Percentiles rank a stretch among this genome's conserved stretches.
Conservation (phyloP, 768 basidiomycete species). For the Boletus subparvulus region DNA sequence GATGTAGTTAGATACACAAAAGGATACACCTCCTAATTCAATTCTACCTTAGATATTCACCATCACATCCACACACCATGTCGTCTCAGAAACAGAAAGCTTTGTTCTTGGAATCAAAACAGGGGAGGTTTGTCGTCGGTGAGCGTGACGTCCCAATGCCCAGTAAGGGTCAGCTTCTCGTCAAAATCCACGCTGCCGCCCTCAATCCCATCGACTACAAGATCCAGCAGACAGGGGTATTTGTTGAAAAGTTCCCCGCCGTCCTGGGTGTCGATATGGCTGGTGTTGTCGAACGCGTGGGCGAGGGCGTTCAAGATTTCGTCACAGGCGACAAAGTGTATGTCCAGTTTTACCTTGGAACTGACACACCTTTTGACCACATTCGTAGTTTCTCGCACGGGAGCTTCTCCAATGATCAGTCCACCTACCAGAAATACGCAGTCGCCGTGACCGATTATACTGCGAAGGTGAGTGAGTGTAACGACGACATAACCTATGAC, state of each 20-base stretch:
- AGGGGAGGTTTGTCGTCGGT: slow-evolving; percentile 32
- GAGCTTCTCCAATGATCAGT: slow-evolving; percentile 33
- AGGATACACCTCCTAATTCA: neutral
- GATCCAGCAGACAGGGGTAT: slow-evolving; percentile 32
- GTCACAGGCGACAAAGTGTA: slow-evolving; percentile 44
- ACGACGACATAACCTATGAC: neutral
- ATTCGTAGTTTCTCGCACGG: slow-evolving; percentile 19
- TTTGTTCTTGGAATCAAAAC: slow-evolving; percentile 27
- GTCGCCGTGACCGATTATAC: slow-evolving; percentile 32
- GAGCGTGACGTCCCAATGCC: slow-evolving; percentile 33
- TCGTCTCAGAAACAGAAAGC: slow-evolving; percentile 29
- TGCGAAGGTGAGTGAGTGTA: slow-evolving; percentile 34
- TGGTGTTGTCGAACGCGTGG: slow-evolving; percentile 40
- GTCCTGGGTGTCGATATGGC: slow-evolving; percentile 37
- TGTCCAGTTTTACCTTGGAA: slow-evolving; percentile 3
- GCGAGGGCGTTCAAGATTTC: slow-evolving; percentile 35
- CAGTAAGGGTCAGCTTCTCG: slow-evolving; percentile 40
- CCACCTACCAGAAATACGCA: slow-evolving; percentile 43
- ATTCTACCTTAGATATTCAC: slow-evolving; percentile 7
- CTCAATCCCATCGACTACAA: slow-evolving; percentile 51
- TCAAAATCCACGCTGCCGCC: slow-evolving; percentile 39
- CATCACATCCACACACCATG: slow-evolving; percentile 15
- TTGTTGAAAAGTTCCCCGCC: slow-evolving; percentile 37
- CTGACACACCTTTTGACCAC: neutral
- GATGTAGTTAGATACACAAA: slow-evolving; percentile 12